Conservation (phyloP, 441 rosid genomes). For the Eruca vesicaria region DNA sequence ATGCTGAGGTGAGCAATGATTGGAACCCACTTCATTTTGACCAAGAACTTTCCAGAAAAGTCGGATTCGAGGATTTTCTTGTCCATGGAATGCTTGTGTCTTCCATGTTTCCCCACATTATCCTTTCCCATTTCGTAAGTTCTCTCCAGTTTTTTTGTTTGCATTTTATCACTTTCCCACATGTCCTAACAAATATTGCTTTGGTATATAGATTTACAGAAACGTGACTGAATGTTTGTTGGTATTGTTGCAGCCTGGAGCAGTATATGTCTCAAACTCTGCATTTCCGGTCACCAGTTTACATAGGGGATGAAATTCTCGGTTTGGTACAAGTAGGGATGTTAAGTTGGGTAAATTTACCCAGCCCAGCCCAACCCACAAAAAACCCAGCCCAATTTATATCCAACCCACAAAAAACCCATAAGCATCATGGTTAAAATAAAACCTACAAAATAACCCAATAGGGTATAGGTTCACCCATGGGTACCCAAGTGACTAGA, state of each 20-base stretch:
- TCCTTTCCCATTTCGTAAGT: constrained; percentile 75
- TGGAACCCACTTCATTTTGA: constrained; percentile 78
- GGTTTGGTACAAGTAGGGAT: constrained; percentile 61
- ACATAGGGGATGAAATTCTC: constrained; percentile 59
- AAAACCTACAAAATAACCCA: too few species aligned
- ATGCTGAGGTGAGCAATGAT: constrained; percentile 73
- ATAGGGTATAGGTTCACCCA: too few species aligned
- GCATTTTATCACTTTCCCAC: not conserved
- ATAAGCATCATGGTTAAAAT: too few species aligned
- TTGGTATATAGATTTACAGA: not conserved
- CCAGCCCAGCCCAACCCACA: too few species aligned
- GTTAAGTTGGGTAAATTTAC: too few species aligned
- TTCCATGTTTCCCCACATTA: constrained; percentile 74
- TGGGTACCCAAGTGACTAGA: too few species aligned
- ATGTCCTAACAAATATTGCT: not conserved
- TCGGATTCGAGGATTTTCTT: constrained; percentile 64
- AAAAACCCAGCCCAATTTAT: too few species aligned
- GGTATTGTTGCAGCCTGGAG: constrained; percentile 66
- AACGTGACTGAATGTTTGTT: not conserved
- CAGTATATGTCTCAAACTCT: constrained; percentile 82
- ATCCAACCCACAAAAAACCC: too few species aligned
- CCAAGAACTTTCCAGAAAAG: constrained; percentile 47
- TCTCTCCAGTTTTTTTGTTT: not conserved
- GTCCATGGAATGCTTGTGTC: constrained; percentile 95
- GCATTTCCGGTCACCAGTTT: constrained; percentile 71